phyloP scores from a whole-genome alignment of 306 rosid genomes.

The Corylus heterophylla region DNA sequence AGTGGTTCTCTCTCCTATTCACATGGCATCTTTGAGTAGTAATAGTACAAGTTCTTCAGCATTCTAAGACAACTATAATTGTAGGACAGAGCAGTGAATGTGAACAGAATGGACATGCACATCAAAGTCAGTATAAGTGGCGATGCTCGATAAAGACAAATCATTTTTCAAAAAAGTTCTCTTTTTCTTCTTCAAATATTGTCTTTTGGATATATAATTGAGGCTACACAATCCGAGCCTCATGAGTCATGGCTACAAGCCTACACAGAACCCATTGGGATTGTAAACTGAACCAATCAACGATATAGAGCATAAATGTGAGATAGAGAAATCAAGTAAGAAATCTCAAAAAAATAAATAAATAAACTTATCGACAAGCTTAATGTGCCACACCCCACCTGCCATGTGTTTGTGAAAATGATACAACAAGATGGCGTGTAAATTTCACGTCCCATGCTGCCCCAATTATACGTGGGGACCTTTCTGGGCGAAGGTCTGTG shows the following conservation, averaged over 20 bases:
- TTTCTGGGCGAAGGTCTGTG: not conserved
- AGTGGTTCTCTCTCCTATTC: not conserved
- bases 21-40: not conserved
- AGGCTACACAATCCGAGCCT: too few relatives aligned
- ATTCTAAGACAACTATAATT: too few relatives aligned
- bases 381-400: not conserved
- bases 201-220: not conserved
- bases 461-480: conserved; percentile 19
- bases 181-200: not conserved
- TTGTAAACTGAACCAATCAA: too few relatives aligned
- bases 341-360: too few relatives aligned
- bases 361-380: not conserved
- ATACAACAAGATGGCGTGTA: not conserved
- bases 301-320: too few relatives aligned
- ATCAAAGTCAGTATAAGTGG: not conserved
- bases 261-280: too few relatives aligned
- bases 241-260: too few relatives aligned
- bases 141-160: not conserved
- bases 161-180: not conserved
- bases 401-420: not conserved
- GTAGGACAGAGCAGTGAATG: not conserved
- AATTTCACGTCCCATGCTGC: not conserved
- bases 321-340: too few relatives aligned
- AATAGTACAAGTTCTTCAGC: too few relatives aligned
- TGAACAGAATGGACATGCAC: not conserved